Evolutionary conservation across 345 rosid genomes (phyloP).

Genomic region (Noccaea bulbosa): DNA sequence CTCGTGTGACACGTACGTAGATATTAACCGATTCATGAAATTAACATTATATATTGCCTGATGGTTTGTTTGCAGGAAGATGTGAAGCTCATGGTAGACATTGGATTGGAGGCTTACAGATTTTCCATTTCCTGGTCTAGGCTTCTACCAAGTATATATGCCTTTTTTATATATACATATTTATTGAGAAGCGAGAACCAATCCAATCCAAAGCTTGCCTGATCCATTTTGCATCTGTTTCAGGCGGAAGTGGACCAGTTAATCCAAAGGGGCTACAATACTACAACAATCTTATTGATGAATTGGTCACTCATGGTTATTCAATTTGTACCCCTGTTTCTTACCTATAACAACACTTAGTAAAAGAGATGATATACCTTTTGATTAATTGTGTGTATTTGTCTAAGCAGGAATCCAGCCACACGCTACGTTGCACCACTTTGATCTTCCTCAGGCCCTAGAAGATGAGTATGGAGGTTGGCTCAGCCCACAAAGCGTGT

Average conservation of each 20-base stretch:
- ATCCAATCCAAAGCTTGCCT: background rate
- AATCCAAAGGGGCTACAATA: slow-evolving; percentile 63
- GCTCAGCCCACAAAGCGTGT: slow-evolving; percentile 60
- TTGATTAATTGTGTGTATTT: background rate
- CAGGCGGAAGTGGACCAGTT: slow-evolving; percentile 65
- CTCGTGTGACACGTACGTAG: background rate
- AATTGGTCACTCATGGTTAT: slow-evolving; percentile 56
- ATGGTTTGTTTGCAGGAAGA: slow-evolving; percentile 59
- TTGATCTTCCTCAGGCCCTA: slow-evolving; percentile 66
- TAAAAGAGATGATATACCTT: background rate
- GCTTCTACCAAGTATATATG: slow-evolving; percentile 60
- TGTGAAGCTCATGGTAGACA: slow-evolving; percentile 70
- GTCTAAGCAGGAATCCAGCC: slow-evolving; percentile 60
- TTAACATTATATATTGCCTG: background rate
- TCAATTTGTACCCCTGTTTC: background rate
- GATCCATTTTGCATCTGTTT: slow-evolving; percentile 27
- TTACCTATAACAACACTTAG: background rate
- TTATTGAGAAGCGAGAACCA: background rate
- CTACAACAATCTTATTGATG: slow-evolving; percentile 63
- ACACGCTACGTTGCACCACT: slow-evolving; percentile 59
- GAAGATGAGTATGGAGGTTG: slow-evolving; percentile 84
- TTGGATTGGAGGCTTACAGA: slow-evolving; percentile 68
- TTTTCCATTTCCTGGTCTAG: slow-evolving; percentile 87
- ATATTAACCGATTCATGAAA: too few species aligned
- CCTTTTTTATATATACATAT: too few species aligned